phyloP scores from a whole-genome alignment of 192 early-diverging fungal genomes.

The Chytriomyces sp. region DNA sequence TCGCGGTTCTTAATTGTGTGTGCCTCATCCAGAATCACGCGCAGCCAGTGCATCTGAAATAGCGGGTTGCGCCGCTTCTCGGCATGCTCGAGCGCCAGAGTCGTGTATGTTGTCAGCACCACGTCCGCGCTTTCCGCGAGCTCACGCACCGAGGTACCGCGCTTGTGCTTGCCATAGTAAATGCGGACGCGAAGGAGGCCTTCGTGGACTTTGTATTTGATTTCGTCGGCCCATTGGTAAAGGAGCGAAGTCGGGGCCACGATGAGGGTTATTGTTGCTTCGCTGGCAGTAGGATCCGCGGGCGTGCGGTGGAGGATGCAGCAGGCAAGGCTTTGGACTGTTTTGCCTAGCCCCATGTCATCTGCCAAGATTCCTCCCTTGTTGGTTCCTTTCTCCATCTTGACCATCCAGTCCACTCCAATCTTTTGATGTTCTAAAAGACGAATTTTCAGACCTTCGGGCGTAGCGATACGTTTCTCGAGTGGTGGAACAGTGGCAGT shows the following conservation, averaged over 20 bases:
- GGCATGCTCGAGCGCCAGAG: constrained; percentile 30
- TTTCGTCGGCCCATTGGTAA: constrained; percentile 72
- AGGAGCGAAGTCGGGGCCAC: constrained; percentile 68
- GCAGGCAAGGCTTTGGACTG: constrained; percentile 68
- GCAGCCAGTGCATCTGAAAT: constrained; percentile 27
- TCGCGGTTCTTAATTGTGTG: constrained; percentile 45
- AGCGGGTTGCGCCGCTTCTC: constrained; percentile 13
- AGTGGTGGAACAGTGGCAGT: constrained; percentile 30
- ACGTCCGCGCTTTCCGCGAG: constrained; percentile 49
- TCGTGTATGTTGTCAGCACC: constrained; percentile 44
- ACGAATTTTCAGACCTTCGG: constrained; percentile 28
- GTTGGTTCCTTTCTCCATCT: constrained; percentile 35
- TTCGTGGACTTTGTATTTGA: constrained; percentile 53
- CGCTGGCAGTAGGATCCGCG: not conserved
- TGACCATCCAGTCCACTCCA: constrained; percentile 45
- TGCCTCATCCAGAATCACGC: constrained; percentile 44
- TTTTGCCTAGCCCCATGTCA: constrained; percentile 69
- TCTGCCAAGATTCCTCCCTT: constrained; percentile 41
- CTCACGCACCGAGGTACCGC: constrained; percentile 22
- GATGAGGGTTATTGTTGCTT: constrained; percentile 67
- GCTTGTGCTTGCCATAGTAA: constrained; percentile 57
- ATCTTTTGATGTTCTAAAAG: constrained; percentile 51
- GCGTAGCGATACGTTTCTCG: constrained; percentile 31
- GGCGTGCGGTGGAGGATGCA: constrained; percentile 47
- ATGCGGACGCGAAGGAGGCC: constrained; percentile 56